These are phyloP conservation scores for Suillus clintonianus DNA, from an alignment of 768 basidiomycete genomes.

Conservation along the genomic window DNA sequence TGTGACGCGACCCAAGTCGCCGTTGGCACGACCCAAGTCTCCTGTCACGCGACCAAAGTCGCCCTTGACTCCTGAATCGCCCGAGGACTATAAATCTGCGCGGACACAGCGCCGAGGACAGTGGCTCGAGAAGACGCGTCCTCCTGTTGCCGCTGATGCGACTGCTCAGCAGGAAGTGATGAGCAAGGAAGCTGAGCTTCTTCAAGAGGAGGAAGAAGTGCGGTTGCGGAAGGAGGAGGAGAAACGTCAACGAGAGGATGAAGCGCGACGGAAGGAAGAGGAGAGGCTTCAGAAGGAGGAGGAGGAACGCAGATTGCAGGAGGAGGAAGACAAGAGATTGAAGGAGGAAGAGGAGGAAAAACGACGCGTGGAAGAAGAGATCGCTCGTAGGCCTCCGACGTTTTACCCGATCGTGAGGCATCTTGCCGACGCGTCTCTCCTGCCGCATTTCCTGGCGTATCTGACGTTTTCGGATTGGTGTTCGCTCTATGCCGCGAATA, in stretches of 20 bases:
- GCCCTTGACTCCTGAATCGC: slow-evolving; percentile 22
- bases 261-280: background rate
- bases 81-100: slow-evolving; percentile 42
- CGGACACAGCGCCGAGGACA: slow-evolving; percentile 43
- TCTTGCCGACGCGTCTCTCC: slow-evolving; percentile 52
- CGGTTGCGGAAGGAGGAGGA: background rate
- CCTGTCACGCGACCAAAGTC: too few species aligned
- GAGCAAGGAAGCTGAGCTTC: slow-evolving; percentile 22
- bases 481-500: slow-evolving; percentile 54
- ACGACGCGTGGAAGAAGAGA: slow-evolving; percentile 10
- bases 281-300: background rate
- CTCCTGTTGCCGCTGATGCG: slow-evolving; percentile 34
- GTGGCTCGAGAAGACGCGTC: slow-evolving; percentile 40
- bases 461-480: slow-evolving; percentile 78
- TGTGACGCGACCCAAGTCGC: background rate
- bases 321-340: slow-evolving; percentile 9
- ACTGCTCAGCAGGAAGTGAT: slow-evolving; percentile 24
- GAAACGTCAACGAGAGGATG: slow-evolving; percentile 3
- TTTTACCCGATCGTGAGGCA: slow-evolving; percentile 59
- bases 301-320: slow-evolving; percentile 1
- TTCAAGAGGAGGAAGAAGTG: slow-evolving; percentile 14
- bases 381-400: slow-evolving; percentile 23
- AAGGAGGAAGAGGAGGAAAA: slow-evolving; percentile 4
- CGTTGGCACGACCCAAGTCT: slow-evolving; percentile 2
- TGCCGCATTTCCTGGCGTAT: slow-evolving; percentile 56